These are phyloP conservation scores for Thymus mandschuricus DNA, from an alignment of 257 asterid genomes.

Conservation along the genomic window DNA sequence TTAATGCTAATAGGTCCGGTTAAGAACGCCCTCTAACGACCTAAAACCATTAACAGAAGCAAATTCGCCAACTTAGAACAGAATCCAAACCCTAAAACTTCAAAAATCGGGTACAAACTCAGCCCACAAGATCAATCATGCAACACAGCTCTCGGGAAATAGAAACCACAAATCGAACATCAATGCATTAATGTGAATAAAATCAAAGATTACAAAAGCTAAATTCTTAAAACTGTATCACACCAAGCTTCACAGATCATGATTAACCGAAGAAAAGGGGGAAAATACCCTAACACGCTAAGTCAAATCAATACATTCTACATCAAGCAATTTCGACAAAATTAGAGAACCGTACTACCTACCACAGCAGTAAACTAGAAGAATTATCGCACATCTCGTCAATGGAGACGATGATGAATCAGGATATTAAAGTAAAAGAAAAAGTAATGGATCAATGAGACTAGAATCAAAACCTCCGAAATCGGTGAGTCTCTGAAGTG, in stretches of 20 bases:
- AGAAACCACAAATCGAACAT: slow-evolving; percentile 7
- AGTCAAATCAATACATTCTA: slow-evolving; percentile 10
- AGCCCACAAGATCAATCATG: slow-evolving; percentile 16
- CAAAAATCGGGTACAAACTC: background rate
- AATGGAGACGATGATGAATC: slow-evolving; percentile 5
- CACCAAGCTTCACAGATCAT: slow-evolving; percentile 8
- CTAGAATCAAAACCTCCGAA: slow-evolving; percentile 32
- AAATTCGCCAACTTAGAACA: slow-evolving; percentile 11
- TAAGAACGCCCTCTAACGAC: slow-evolving; percentile 1
- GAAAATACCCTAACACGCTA: slow-evolving; percentile 29
- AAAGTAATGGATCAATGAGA: slow-evolving; percentile 15
- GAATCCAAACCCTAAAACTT: slow-evolving; percentile 9
- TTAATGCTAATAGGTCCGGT: slow-evolving; percentile 13
- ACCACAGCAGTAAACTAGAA: slow-evolving; percentile 8
- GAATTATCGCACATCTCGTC: slow-evolving; percentile 26
- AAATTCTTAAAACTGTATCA: background rate
- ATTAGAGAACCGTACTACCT: slow-evolving; percentile 2
- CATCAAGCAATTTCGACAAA: slow-evolving; percentile 7
- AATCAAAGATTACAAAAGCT: slow-evolving; percentile 16
- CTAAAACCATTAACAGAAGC: slow-evolving; percentile 12
- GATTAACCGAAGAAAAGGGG: background rate
- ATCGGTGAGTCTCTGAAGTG: background rate
- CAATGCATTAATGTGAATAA: background rate
- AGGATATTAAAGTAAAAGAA: background rate
- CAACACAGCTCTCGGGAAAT: slow-evolving; percentile 15